Evolutionary conservation across 139 green algal genomes (phyloP).

Genomic region (Micractinium sp.): DNA sequence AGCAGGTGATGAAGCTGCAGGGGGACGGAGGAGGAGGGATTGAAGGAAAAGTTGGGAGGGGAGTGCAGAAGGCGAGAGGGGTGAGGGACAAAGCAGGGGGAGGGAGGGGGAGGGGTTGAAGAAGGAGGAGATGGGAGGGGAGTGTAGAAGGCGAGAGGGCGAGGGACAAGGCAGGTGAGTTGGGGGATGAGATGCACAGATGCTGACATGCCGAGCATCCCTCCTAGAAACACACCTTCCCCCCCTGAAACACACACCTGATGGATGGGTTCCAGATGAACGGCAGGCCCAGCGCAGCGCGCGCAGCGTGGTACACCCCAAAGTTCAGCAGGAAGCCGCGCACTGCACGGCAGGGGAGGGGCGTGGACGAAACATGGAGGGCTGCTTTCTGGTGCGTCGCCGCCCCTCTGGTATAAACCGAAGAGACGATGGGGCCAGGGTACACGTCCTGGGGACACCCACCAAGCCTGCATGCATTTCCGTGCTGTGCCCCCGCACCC

Average conservation of each 20-base stretch:
- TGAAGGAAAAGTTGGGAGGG: not conserved
- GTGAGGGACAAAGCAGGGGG: not conserved
- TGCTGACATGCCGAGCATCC: not conserved
- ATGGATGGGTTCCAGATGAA: constrained; percentile 92
- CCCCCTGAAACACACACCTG: constrained; percentile 45
- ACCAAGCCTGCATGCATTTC: no score
- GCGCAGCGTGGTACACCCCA: constrained; percentile 96
- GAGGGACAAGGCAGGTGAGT: no score
- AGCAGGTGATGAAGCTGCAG: constrained; percentile 95
- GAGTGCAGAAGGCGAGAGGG: not conserved
- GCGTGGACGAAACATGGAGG: not conserved
- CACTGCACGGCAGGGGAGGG: constrained; percentile 51
- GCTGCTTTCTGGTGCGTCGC: no score
- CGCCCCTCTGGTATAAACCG: no score
- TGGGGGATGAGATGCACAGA: not conserved
- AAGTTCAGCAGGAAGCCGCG: constrained; percentile 99
- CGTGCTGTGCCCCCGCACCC: no score
- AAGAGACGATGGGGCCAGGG: no score
- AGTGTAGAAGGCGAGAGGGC: not conserved
- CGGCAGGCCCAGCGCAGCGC: constrained; percentile 87
- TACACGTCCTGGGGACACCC: no score
- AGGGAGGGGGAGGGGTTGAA: not conserved
- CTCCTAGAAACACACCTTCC: not conserved
- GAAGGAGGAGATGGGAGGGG: no score
- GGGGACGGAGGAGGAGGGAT: not conserved